Evolutionary conservation across 352 stramenopile genomes (phyloP).

Genomic region (Phytopythium boreale): DNA sequence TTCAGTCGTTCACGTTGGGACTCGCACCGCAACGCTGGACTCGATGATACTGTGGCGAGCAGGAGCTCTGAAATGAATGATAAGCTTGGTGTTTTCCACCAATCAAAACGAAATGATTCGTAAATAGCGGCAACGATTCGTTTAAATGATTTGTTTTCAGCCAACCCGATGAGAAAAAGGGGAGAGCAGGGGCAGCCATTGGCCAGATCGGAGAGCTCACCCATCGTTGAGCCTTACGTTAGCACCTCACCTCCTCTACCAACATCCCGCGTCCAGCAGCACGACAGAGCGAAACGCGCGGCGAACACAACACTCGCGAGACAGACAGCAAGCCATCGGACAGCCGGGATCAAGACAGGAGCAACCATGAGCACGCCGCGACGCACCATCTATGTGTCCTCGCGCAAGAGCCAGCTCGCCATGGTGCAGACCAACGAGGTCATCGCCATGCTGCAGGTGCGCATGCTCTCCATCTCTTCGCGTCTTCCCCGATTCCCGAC

Average conservation of each 20-base stretch:
- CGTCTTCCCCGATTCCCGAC: too few relatives aligned
- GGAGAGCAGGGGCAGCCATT: background rate
- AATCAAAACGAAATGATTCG: background rate
- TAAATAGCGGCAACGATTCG: background rate
- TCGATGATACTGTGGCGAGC: background rate
- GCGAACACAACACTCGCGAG: background rate
- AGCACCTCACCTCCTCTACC: background rate
- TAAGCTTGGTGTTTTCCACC: background rate
- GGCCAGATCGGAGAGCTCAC: background rate
- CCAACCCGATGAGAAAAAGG: background rate
- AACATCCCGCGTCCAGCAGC: background rate
- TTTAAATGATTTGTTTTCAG: background rate
- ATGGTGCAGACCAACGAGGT: constrained; percentile 88
- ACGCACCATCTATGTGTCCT: constrained; percentile 78
- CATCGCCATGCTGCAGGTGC: constrained; percentile 69
- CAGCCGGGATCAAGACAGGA: background rate
- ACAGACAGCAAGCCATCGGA: background rate
- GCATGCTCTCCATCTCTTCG: background rate
- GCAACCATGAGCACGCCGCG: constrained; percentile 14
- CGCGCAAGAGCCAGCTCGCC: constrained; percentile 85
- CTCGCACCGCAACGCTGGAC: background rate
- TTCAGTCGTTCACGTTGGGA: background rate
- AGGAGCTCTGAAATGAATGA: background rate
- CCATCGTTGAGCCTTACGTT: too few relatives aligned
- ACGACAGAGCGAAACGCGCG: background rate